Evolutionary conservation across 176 grass and related monocot genomes (phyloP), one percentile per base, ranked within the genome.

Genomic region (Oryza punctata): DNA sequence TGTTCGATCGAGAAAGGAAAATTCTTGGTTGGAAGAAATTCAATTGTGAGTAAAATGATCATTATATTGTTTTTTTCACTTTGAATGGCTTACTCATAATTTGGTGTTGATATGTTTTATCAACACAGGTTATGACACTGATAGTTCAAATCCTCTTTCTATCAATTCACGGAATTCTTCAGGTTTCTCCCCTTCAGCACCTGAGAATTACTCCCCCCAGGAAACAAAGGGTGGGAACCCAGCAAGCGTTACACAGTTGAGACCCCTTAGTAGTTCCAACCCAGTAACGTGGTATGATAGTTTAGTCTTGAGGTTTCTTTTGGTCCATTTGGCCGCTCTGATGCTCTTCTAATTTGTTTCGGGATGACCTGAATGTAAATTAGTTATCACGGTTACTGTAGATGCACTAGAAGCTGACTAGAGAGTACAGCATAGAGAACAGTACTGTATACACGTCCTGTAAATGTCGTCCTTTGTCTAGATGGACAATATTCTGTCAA

Each of bases 11-110:
- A 76, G 90, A 97, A 25, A 97, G 88, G 70, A 87, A 90, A 52
- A 79, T 83, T 73, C 83, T 94, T 49, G 94, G 94, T 41, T 97
- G 94, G 92, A 94, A 92, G 67, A 90, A 83, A 65, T 92, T 94
- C 47, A 90, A 97, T 43, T 97, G 92, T 94, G 85, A 88, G 91
- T 80, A 75, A 19, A 74, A 43, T 40, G 12, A 19, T 19, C n/a
- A 1, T 5, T 37, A 23, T 3, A 29, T 49, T 21, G 1, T 69
- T 47, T 47, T 63, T 76, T 33, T 79, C 27, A 4, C 8, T 19
- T 21, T 54, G 50, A 15, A 81, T 10, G 37, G 12, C 8, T 60
- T 60, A 60, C 5, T 59, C 5, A n/a, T 57, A 38, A 21, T 52
- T 46, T 65, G 3, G 67, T 81, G 33, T 75, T 64, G 13, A 29